phyloP scores from a whole-genome alignment of 2,329 filamentous ascomycete species.

The Leptographium lundbergii region DNA sequence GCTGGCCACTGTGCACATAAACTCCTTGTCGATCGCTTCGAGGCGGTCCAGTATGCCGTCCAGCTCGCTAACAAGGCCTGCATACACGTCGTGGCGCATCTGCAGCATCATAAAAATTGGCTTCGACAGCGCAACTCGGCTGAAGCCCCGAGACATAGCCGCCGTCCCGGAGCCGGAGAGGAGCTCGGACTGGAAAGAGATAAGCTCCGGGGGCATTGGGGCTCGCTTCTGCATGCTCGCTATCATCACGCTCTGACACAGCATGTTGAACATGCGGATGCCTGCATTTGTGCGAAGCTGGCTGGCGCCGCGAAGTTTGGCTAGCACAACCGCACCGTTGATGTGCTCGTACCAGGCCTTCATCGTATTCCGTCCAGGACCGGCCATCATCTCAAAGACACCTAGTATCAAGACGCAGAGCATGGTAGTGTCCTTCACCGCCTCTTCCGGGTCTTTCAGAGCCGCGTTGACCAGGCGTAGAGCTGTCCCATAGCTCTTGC shows the following conservation, averaged over 20 bases:
- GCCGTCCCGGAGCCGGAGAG: conserved; percentile 20
- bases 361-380: conserved; percentile 31
- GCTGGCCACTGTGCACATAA: conserved; percentile 23
- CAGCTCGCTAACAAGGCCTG: conserved; percentile 22
- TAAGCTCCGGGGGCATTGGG: conserved; percentile 33
- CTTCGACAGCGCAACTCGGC: conserved; percentile 27
- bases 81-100: conserved; percentile 31
- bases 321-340: conserved; percentile 36
- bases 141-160: conserved; percentile 19
- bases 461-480: conserved; percentile 37
- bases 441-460: conserved; percentile 29
- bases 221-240: conserved; percentile 37
- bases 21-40: conserved; percentile 28
- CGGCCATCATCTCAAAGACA: conserved; percentile 41
- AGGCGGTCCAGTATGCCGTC: conserved; percentile 28
- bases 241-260: conserved; percentile 37
- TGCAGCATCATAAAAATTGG: conserved; percentile 33
- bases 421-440: conserved; percentile 37
- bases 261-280: conserved; percentile 39
- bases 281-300: conserved; percentile 34
- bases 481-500: conserved; percentile 37
- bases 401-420: conserved; percentile 39
- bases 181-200: conserved; percentile 32
- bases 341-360: conserved; percentile 41
- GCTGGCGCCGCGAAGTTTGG: conserved; percentile 32